These are phyloP conservation scores for Lojkania enalia DNA, from an alignment of 2,329 filamentous ascomycete species.

Conservation along the genomic window DNA sequence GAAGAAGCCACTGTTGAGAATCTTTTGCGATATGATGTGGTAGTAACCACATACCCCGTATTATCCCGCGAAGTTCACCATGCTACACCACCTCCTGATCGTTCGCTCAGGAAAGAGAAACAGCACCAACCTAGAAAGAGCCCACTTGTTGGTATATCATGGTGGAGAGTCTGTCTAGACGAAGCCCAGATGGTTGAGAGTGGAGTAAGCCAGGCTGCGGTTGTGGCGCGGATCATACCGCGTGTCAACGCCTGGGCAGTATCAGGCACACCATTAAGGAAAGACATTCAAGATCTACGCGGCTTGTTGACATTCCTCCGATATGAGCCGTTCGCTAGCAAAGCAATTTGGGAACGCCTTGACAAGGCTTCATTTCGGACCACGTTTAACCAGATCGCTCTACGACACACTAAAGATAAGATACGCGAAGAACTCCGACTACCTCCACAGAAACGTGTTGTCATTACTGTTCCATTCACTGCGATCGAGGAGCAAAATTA, in stretches of 20 bases:
- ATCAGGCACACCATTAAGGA: constrained; percentile 85
- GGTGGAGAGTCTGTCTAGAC: constrained; percentile 79
- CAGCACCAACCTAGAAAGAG: constrained; percentile 70
- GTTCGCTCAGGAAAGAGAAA: constrained; percentile 66
- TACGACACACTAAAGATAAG: constrained; percentile 83
- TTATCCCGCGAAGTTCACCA: constrained; percentile 82
- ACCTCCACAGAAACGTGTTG: constrained; percentile 80
- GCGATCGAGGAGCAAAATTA: constrained; percentile 92
- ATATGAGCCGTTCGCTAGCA: constrained; percentile 73
- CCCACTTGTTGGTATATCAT: constrained; percentile 77
- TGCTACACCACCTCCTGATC: constrained; percentile 69
- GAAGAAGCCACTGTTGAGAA: constrained; percentile 50
- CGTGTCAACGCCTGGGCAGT: constrained; percentile 89
- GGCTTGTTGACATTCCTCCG: constrained; percentile 81
- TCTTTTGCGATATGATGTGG: constrained; percentile 58
- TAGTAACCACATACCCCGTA: constrained; percentile 67
- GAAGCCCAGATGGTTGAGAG: constrained; percentile 93
- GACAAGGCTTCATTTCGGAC: constrained; percentile 67
- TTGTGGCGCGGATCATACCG: constrained; percentile 77
- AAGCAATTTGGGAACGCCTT: constrained; percentile 69
- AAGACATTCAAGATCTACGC: constrained; percentile 75
- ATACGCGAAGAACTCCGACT: constrained; percentile 78
- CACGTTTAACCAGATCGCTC: constrained; percentile 71
- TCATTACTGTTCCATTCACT: constrained; percentile 88
- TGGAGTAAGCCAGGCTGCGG: constrained; percentile 80